Base-by-base conservation (phyloP, 2,329 filamentous ascomycete species). In the Fusarium sp. region DNA sequence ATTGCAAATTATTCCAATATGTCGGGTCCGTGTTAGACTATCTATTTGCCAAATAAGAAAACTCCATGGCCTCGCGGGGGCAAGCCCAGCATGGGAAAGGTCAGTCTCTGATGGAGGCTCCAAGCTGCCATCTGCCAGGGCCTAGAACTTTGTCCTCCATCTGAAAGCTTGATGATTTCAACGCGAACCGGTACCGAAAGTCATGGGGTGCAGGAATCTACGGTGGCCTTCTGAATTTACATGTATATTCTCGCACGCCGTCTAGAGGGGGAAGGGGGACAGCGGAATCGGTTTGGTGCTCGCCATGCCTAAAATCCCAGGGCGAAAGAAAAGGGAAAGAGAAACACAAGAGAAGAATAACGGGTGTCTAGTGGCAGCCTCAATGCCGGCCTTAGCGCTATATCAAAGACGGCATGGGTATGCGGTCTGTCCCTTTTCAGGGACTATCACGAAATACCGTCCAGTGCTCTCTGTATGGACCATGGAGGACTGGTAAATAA, bases 141-240 rank as follows among this genome's bases (percentile, higher is more conserved):
- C 62, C 66, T 64, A 67, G 67, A 69, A 67, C 66, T 46, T 12
- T 31, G 15, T 51, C 37, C 53, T 49, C 36, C 30, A 34, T 44
- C 16, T 61, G 47, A 69, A 46, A 41, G 42, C 51, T 57, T 31
- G 46, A 57, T 30, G 51, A 44, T 23, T 69, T 36, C 65, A 11
- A 11, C 30, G 30, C 30, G 8, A 30, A 30, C 30, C 42, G 55
- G 30, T 42, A 40, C 42, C 42, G 49, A 47, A 59, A 66, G 57
- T 57, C 28, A 45, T 50, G 51, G 60, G 57, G 66, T 54, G 55
- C 55, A 57, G 31, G 16, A 49, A 30, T 53, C 13, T 18, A 50
- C 45, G 46, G 33, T 57, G 53, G 40, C 62, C 38, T 38, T 55
- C 31, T 18, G 12, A 38, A n/a, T 26, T 20, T 18, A 47, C 30